Evolutionary conservation across 2,329 filamentous ascomycete species (phyloP).

Genomic region (Xylariaceae sp.): DNA sequence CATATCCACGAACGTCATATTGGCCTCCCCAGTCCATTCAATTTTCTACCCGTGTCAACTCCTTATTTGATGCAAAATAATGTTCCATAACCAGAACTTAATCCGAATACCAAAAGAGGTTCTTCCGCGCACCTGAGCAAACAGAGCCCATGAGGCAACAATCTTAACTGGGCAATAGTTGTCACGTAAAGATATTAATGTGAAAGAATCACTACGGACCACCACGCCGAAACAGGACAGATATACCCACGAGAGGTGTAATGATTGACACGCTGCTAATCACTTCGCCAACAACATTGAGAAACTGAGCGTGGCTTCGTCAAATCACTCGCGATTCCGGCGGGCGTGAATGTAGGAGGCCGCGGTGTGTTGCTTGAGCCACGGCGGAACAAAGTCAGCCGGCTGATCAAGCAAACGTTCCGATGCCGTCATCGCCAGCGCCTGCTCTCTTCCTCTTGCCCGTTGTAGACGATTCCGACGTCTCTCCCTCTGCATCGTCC

Average conservation of each 20-base stretch:
- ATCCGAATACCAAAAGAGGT: constrained; percentile 20
- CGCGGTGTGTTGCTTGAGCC: not conserved
- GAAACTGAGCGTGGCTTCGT: not conserved
- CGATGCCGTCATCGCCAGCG: constrained; percentile 38
- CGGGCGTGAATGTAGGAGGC: not conserved
- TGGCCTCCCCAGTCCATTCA: constrained; percentile 17
- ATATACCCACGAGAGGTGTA: constrained; percentile 1
- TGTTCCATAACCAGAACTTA: constrained; percentile 22
- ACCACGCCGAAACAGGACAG: constrained; percentile 6
- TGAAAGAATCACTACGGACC: not conserved
- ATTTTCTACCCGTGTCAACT: constrained; percentile 19
- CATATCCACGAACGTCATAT: constrained; percentile 1
- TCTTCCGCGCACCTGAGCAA: not conserved
- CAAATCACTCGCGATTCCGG: constrained; percentile 1
- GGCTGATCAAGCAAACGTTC: constrained; percentile 9
- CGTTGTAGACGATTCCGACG: constrained; percentile 45
- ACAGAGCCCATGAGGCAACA: not conserved
- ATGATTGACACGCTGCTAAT: not conserved
- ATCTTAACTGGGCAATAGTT: not conserved
- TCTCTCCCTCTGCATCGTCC: constrained; percentile 43
- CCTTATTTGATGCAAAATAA: constrained; percentile 25
- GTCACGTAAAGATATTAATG: not conserved
- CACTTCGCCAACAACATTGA: not conserved
- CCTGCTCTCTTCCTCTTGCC: constrained; percentile 61
- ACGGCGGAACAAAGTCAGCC: constrained; percentile 4